phyloP scores from a whole-genome alignment of 2,329 filamentous ascomycete genomes.

The Clonostachys sp. region DNA sequence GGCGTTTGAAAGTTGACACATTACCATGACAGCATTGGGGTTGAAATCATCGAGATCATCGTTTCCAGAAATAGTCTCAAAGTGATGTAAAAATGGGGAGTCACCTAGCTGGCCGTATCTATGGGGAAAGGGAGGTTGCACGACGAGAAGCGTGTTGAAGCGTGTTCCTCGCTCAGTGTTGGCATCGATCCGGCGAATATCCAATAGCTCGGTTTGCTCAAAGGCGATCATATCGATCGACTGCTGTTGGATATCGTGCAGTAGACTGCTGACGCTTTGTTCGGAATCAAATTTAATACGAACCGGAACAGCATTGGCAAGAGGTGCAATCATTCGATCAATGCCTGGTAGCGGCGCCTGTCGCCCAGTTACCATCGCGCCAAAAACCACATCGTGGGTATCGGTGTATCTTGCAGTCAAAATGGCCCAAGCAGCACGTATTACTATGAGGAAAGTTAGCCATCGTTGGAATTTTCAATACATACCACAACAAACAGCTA shows the following conservation, averaged over 20 bases:
- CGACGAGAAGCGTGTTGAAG: background rate
- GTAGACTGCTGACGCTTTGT: too few relatives aligned
- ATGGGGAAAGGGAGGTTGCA: conserved; percentile 1
- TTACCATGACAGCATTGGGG: background rate
- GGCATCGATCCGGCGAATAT: conserved; percentile 5
- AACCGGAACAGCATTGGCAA: conserved; percentile 20
- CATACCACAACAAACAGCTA: too few relatives aligned
- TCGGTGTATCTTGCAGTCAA: too few relatives aligned
- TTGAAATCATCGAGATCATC: background rate
- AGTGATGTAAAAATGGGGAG: too few relatives aligned
- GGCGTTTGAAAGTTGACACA: background rate
- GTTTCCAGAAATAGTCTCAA: conserved; percentile 1
- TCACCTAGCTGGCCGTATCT: too few relatives aligned
- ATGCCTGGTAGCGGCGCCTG: conserved; percentile 15
- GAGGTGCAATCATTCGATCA: conserved; percentile 17
- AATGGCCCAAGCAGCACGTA: too few relatives aligned
- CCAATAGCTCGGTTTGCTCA: conserved; percentile 8
- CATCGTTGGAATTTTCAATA: too few relatives aligned
- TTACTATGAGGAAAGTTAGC: too few relatives aligned
- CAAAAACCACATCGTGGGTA: conserved; percentile 11
- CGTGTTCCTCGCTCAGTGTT: background rate
- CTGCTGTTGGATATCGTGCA: background rate
- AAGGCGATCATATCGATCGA: background rate
- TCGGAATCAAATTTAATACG: conserved; percentile 1
- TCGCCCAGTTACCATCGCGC: conserved; percentile 17